Percentiles rank a stretch among this genome's conserved stretches.
Evolutionary conservation across 345 rosid genomes (phyloP).

Genomic region (Noccaea caerulescens): DNA sequence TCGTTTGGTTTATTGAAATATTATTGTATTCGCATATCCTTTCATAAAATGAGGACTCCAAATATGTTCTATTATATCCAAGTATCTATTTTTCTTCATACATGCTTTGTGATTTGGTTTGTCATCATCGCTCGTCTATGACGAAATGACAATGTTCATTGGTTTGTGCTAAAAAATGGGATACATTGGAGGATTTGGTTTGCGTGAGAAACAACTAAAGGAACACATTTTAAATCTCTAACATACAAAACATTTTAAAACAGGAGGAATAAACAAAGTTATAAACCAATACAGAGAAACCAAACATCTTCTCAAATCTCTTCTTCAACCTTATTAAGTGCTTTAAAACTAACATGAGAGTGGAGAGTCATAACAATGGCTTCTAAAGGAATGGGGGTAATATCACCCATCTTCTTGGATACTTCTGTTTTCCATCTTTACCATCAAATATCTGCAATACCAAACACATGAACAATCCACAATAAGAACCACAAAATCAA

Average conservation of each 20-base stretch:
- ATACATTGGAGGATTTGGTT: conserved; percentile 29
- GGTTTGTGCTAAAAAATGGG: neutral
- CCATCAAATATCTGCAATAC: conserved; percentile 83
- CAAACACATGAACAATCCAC: conserved; percentile 9
- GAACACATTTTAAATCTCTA: conserved; percentile 29
- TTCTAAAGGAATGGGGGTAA: conserved; percentile 88
- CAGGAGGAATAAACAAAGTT: conserved; percentile 17
- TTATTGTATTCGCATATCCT: neutral
- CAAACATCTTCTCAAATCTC: conserved; percentile 13
- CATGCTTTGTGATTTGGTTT: too few relatives aligned
- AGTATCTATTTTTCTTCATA: neutral
- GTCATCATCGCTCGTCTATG: too few relatives aligned
- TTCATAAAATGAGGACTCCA: neutral
- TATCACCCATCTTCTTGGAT: conserved; percentile 94
- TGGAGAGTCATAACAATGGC: conserved; percentile 36
- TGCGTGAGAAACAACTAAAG: conserved; percentile 22
- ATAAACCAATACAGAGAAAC: conserved; percentile 24
- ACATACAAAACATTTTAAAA: conserved; percentile 13
- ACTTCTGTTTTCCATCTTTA: conserved; percentile 85
- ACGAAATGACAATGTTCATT: conserved; percentile 2
- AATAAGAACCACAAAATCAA: neutral
- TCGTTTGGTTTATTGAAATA: neutral
- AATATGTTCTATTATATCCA: neutral
- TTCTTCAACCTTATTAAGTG: conserved; percentile 18
- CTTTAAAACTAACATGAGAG: conserved; percentile 1